Conservation (phyloP, 75 land plant species). For the Cunninghamia lanceolata region DNA sequence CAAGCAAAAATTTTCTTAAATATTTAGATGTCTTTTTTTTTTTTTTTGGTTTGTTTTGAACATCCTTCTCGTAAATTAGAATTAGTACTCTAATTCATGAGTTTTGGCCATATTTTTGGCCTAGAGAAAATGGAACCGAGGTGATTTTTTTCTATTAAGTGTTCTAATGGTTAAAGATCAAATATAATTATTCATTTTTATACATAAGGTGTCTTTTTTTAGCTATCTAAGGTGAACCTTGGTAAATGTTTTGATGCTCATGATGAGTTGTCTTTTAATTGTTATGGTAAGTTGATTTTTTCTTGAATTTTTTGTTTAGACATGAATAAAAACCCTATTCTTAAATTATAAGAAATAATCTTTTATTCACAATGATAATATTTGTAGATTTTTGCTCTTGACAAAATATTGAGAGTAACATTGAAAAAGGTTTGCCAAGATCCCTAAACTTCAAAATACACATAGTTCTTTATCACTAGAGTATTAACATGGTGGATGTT, state of each 20-base stretch:
- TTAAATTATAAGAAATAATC: background rate
- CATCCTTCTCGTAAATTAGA: background rate
- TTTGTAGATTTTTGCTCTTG: too few relatives aligned
- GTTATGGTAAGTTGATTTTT: background rate
- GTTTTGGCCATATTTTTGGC: background rate
- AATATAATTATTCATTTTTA: background rate
- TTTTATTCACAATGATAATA: too few relatives aligned
- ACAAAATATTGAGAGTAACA: too few relatives aligned
- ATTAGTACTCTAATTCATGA: background rate
- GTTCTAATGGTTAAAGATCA: background rate
- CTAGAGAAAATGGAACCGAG: background rate
- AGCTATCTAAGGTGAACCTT: too few relatives aligned
- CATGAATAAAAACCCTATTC: background rate
- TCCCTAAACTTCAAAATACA: too few relatives aligned
- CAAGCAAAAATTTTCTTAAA: background rate
- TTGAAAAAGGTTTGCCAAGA: too few relatives aligned
- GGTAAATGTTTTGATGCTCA: background rate
- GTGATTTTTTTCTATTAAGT: background rate
- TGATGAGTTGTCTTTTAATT: background rate
- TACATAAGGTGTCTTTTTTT: background rate
- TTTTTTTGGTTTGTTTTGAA: background rate
- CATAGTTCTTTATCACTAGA: too few relatives aligned
- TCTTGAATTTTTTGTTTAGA: background rate
- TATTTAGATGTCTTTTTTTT: too few relatives aligned
- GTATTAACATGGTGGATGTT: too few relatives aligned